Evolutionary conservation across 2,329 filamentous ascomycete species (phyloP), one percentile per base, ranked within the genome.

Genomic region (Pseudonectria buxi): DNA sequence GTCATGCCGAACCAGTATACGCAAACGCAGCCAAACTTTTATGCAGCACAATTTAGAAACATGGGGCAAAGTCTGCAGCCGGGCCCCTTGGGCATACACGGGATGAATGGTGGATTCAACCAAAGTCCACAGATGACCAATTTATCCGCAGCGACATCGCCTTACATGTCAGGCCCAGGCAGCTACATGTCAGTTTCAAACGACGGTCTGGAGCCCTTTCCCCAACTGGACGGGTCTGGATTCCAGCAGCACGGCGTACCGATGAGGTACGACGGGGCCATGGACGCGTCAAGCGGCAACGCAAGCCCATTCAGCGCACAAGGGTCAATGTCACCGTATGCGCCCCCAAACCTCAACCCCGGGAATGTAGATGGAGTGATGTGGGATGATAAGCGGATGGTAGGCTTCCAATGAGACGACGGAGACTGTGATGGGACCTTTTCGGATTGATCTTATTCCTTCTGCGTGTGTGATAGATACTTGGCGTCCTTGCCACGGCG

Each of bases 261-360:
- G 25, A 41, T 62, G 44, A 45, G 40, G 11, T 61, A 58, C 34
- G 56, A 57, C 9, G 42, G 49, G 24, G 54, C 58, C 33, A 49
- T 60, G 36, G 50, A 53, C 25, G 49, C 54, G n/a, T 51, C 53
- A 22, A 59, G 54, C 30, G 52, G 50, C 10, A 53, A 57, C 34
- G 54, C 50, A n/a, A 62, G 58, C 39, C 58, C 60, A 4, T 64
- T 59, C 28, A 57, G 56, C 30, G 59, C 56, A 6, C 58, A 62
- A 28, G 61, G 57, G 27, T 58, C 58, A 4, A 39, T 50, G 18
- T 62, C 60, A 24, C 56, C 55, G 7, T 64, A 58, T 40, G 49
- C 54, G 14, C 53, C 60, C 24, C 58, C 61, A 24, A 57, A 58
- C 28, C 41, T 51, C 29, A 50, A 54, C 34, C 37, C 41, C 32